phyloP scores from a whole-genome alignment of 2,329 filamentous ascomycete genomes.

The Metarhizium album region DNA sequence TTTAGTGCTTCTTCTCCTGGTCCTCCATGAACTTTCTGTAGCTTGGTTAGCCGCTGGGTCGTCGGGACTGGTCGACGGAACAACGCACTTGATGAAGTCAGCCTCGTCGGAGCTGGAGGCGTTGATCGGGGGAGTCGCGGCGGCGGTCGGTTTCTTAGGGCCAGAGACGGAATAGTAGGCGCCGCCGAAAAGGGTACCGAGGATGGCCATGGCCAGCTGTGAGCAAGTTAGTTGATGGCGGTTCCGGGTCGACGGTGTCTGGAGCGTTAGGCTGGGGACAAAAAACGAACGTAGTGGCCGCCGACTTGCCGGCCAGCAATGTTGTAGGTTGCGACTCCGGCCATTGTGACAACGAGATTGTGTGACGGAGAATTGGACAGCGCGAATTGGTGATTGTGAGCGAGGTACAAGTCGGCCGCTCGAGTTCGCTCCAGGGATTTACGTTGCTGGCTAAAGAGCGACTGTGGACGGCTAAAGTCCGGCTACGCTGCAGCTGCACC shows the following conservation, averaged over 20 bases:
- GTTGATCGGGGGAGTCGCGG: conserved; percentile 47
- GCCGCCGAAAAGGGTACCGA: conserved; percentile 40
- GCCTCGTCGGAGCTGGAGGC: conserved; percentile 51
- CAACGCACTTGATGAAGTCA: conserved; percentile 53
- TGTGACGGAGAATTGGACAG: conserved; percentile 12
- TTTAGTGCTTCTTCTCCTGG: conserved; percentile 31
- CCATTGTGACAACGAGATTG: conserved; percentile 21
- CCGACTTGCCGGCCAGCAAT: conserved; percentile 49
- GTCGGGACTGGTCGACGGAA: conserved; percentile 11
- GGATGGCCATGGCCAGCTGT: conserved; percentile 47
- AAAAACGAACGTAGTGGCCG: conserved; percentile 47
- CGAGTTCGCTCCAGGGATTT: conserved; percentile 10
- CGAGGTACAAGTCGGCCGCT: conserved; percentile 12
- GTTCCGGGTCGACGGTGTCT: not conserved
- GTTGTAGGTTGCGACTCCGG: conserved; percentile 35
- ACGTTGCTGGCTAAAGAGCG: not conserved
- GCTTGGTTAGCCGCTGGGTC: not conserved
- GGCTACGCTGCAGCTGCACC: not conserved
- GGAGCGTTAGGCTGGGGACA: conserved; percentile 8
- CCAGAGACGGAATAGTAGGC: conserved; percentile 33
- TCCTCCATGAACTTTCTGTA: conserved; percentile 30
- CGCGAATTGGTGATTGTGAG: not conserved
- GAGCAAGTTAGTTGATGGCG: conserved; percentile 6
- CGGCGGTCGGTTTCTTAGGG: conserved; percentile 32
- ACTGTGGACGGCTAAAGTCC: not conserved